phyloP scores from a whole-genome alignment of 1,284 basidiomycete genomes.

The Pterulicium gracile region DNA sequence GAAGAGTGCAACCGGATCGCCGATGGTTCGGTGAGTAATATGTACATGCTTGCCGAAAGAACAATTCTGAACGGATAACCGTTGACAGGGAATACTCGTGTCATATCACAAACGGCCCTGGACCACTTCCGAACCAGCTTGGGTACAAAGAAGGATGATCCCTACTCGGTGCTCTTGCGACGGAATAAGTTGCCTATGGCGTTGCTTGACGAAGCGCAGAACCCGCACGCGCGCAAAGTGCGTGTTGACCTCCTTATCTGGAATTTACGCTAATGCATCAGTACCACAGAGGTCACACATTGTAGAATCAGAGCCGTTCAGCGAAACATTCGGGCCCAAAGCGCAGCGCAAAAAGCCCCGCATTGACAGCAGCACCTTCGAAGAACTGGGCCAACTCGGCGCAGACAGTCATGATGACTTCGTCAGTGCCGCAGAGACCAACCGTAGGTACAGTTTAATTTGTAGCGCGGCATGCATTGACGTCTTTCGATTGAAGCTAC shows the following conservation, averaged over 20 bases:
- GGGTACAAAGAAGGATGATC: slow-evolving; percentile 76
- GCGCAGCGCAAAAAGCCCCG: slow-evolving; percentile 84
- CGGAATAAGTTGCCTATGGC: slow-evolving; percentile 95
- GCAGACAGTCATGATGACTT: slow-evolving; percentile 20
- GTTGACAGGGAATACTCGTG: slow-evolving; percentile 82
- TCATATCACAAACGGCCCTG: slow-evolving; percentile 92
- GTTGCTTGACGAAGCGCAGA: slow-evolving; percentile 77
- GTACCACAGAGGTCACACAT: slow-evolving; percentile 69
- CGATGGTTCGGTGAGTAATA: slow-evolving; percentile 93
- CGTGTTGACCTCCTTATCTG: slow-evolving; percentile 7
- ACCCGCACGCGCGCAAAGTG: slow-evolving; percentile 71
- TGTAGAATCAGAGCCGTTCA: slow-evolving; percentile 88
- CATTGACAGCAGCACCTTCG: slow-evolving; percentile 77
- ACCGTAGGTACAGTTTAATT: slow-evolving; percentile 3
- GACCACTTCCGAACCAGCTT: slow-evolving; percentile 91
- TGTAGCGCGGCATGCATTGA: no score
- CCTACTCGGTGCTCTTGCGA: slow-evolving; percentile 85
- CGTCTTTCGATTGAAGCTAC: slow-evolving; percentile 22
- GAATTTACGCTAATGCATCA: not conserved
- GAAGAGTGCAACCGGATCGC: slow-evolving; percentile 86
- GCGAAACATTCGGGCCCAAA: slow-evolving; percentile 89
- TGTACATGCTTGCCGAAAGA: slow-evolving; percentile 7
- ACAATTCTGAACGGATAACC: slow-evolving; percentile 2
- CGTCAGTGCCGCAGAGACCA: slow-evolving; percentile 20
- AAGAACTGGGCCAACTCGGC: slow-evolving; percentile 71